Base-by-base conservation (phyloP, 345 rosid genomes). In the Populus simonii region DNA sequence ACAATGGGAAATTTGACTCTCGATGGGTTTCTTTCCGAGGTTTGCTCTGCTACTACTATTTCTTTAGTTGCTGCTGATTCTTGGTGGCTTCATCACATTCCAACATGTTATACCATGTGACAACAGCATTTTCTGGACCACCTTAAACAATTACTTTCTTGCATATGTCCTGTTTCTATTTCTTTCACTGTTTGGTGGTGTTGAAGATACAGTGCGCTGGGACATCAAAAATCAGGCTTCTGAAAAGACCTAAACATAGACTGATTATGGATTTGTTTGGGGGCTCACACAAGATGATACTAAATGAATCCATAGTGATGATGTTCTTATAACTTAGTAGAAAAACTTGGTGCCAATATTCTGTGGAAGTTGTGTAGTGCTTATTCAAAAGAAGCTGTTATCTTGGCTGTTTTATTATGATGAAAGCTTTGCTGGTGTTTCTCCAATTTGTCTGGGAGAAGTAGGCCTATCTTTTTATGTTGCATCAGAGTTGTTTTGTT, bases 11-110 rank as follows among this genome's bases (percentile, higher is more conserved):
- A 83, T 86, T 85, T 91, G 78, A 89, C 92, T 73, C 84, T 89
- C 62, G 86, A 81, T 38, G 94, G 93, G 47, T 93, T 93, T 69
- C 83, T 93, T 33, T 87, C 96, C 36, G 84, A 86, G 94, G 94
- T 91, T 53, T 77, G 91, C 86, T 77, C 77, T 72, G 73, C 77
- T 78, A 23, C 74, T 62, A 17, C 20, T 62, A 27, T 18, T 20
- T 38, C 35, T 41, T 39, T 49, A 27, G 22, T 43, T 72, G 45
- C 74, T 20, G n/a, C 20, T 16, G 38, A 33, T 67, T 33, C 27
- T 12, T 1, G 72, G 51, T 63, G 71, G 43, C 35, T 70, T 3
- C 70, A 65, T 29, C 22, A 5, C 74, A 72, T n/a, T 57, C 29
- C 29, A n/a, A 57, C 63, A 57, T 57, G 29, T n/a, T 57, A 57